These are phyloP conservation scores for Ogataea hybrid DNA, from an alignment of 1,139 yeast species.

Conservation along the genomic window DNA sequence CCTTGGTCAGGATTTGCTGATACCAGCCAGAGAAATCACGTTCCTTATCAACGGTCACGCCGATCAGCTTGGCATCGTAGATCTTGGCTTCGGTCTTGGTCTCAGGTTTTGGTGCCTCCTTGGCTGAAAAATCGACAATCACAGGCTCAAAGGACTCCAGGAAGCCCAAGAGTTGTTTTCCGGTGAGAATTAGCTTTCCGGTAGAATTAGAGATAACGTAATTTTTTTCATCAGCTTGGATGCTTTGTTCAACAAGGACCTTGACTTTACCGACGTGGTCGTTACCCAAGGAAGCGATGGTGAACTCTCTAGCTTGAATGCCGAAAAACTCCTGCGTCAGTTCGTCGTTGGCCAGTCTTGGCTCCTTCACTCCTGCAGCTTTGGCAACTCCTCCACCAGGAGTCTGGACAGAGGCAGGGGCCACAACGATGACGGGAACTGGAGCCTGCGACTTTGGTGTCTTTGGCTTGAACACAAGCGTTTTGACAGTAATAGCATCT, in stretches of 20 bases:
- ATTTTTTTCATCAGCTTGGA: slow-evolving; percentile 41
- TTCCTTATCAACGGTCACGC: slow-evolving; percentile 92
- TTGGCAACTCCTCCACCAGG: slow-evolving; percentile 65
- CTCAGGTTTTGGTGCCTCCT: slow-evolving; percentile 34
- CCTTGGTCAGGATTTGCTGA: slow-evolving; percentile 91
- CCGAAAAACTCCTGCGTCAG: slow-evolving; percentile 66
- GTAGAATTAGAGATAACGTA: slow-evolving; percentile 62
- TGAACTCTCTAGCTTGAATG: slow-evolving; percentile 62
- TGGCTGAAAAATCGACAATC: slow-evolving; percentile 59
- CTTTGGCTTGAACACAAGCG: slow-evolving; percentile 87
- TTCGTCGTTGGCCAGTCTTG: slow-evolving; percentile 84
- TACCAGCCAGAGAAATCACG: slow-evolving; percentile 97
- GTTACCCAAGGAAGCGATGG: slow-evolving; percentile 55
- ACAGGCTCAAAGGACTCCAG: slow-evolving; percentile 58
- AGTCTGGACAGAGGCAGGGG: slow-evolving; percentile 50
- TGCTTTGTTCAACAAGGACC: slow-evolving; percentile 60
- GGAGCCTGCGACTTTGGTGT: slow-evolving; percentile 84
- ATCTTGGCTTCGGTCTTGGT: slow-evolving; percentile 41
- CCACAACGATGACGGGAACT: slow-evolving; percentile 78
- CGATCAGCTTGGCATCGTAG: slow-evolving; percentile 90
- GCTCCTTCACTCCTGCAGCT: slow-evolving; percentile 75
- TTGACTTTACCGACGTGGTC: slow-evolving; percentile 58
- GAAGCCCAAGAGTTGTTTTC: slow-evolving; percentile 49
- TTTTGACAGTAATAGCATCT: slow-evolving; percentile 48
- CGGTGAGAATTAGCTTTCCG: slow-evolving; percentile 54